Conservation (phyloP, 1,284 basidiomycete genomes). For the Leccinum huronense region DNA sequence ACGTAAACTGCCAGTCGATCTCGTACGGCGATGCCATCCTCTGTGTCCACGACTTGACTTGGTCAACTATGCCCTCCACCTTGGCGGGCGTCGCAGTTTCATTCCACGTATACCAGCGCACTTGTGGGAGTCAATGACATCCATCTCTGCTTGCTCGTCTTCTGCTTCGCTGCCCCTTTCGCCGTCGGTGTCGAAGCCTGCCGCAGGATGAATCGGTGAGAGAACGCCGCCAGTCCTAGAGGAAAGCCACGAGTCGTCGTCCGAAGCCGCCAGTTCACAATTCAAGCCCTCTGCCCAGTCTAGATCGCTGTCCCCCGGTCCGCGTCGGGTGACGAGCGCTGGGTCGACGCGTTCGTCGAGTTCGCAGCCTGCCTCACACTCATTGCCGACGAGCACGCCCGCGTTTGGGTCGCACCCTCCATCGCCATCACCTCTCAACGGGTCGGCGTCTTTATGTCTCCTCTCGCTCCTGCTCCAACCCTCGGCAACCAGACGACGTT, state of each 20-base stretch:
- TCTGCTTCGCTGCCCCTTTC: constrained; percentile 23
- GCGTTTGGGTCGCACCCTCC: constrained; percentile 13
- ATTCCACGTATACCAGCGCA: constrained; percentile 31
- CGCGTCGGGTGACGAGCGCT: constrained; percentile 3
- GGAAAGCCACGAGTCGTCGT: background rate
- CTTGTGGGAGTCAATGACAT: constrained; percentile 27
- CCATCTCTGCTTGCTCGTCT: constrained; percentile 26
- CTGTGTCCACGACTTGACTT: constrained; percentile 31
- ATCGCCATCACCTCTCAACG: constrained; percentile 12
- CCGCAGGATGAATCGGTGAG: constrained; percentile 10
- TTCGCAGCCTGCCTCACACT: constrained; percentile 8
- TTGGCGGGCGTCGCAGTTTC: constrained; percentile 31
- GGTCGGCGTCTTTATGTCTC: background rate
- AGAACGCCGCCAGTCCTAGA: background rate
- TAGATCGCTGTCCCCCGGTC: constrained; percentile 22
- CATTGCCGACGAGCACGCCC: constrained; percentile 14
- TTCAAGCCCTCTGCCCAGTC: constrained; percentile 9
- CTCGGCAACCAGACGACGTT: constrained; percentile 15
- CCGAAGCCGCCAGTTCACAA: constrained; percentile 1
- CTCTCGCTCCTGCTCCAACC: background rate
- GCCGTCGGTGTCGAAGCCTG: constrained; percentile 9
- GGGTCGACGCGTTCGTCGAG: constrained; percentile 15
- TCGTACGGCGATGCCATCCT: constrained; percentile 39
- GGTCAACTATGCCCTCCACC: constrained; percentile 29
- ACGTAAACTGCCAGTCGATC: constrained; percentile 38